A percentile compares a stretch with the other conserved stretches of the same genome.
These are phyloP conservation scores for Verticillium nubilum DNA, from an alignment of 2,329 filamentous ascomycete species.

Conservation along the genomic window DNA sequence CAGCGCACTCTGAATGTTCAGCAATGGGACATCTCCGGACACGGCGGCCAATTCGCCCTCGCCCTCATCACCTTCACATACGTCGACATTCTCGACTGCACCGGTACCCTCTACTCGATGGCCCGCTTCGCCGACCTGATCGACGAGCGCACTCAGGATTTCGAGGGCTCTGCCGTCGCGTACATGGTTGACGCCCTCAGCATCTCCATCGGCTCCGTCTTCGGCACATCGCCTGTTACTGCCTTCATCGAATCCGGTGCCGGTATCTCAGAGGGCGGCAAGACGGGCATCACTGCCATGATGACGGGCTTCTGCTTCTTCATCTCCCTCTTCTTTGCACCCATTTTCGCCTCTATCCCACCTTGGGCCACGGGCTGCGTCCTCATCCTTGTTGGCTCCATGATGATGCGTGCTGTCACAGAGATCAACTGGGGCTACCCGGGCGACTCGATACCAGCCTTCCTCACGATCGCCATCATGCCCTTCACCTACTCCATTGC, in stretches of 20 bases:
- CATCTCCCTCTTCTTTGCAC: constrained; percentile 82
- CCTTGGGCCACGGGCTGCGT: constrained; percentile 87
- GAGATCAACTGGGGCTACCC: constrained; percentile 89
- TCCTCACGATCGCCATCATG: constrained; percentile 80
- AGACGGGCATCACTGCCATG: constrained; percentile 79
- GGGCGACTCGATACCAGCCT: constrained; percentile 78
- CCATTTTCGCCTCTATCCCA: constrained; percentile 84
- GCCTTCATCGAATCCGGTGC: constrained; percentile 88
- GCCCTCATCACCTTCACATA: constrained; percentile 87
- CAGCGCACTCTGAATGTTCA: constrained; percentile 62
- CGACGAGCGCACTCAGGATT: constrained; percentile 78
- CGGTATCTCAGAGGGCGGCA: constrained; percentile 81
- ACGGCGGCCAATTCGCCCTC: constrained; percentile 72
- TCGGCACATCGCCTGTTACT: constrained; percentile 76
- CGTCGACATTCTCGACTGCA: constrained; percentile 83
- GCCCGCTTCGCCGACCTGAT: constrained; percentile 76
- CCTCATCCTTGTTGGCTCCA: constrained; percentile 79
- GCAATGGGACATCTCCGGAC: constrained; percentile 64
- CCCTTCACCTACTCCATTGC: constrained; percentile 88
- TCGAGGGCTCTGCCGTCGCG: constrained; percentile 77
- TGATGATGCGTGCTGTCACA: constrained; percentile 74
- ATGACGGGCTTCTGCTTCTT: constrained; percentile 78
- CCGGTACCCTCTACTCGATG: constrained; percentile 86
- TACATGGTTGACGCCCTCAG: constrained; percentile 76
- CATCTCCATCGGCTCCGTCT: constrained; percentile 73